Evolutionary conservation across 805 yeast genomes (phyloP).

Genomic region (Yamadazyma ubonensis): DNA sequence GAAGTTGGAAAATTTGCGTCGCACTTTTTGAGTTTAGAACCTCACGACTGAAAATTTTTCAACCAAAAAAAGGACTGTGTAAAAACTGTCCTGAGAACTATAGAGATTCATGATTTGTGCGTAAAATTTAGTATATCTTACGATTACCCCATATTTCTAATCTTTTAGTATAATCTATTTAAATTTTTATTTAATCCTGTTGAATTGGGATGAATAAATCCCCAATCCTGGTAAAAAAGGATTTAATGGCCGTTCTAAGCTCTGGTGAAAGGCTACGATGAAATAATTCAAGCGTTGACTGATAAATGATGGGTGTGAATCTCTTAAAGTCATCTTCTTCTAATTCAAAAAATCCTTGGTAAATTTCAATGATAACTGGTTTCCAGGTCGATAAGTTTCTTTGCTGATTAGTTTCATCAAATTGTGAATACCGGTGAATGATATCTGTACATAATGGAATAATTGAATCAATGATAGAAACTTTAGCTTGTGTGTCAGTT

Average conservation of each 20-base stretch:
- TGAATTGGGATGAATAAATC: constrained; percentile 29
- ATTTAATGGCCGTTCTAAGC: constrained; percentile 57
- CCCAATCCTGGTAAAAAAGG: constrained; percentile 55
- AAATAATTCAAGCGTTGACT: constrained; percentile 55
- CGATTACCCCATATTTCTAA: constrained; percentile 7
- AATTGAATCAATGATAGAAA: constrained; percentile 50
- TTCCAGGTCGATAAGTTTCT: constrained; percentile 83
- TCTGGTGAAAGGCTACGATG: constrained; percentile 62
- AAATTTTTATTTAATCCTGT: too few species aligned
- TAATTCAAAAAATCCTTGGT: constrained; percentile 77
- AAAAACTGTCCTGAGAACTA: constrained; percentile 2
- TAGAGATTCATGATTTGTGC: not conserved
- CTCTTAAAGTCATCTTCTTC: constrained; percentile 67
- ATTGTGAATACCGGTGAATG: constrained; percentile 62
- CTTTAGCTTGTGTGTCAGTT: constrained; percentile 46
- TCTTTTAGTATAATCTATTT: too few species aligned
- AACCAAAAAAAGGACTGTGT: not conserved
- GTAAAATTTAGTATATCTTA: constrained; percentile 3
- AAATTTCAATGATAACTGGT: constrained; percentile 87
- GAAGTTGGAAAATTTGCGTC: constrained; percentile 12
- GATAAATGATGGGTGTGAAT: constrained; percentile 61
- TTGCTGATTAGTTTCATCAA: constrained; percentile 76
- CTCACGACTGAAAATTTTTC: constrained; percentile 13
- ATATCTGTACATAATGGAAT: constrained; percentile 70
- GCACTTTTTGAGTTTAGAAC: constrained; percentile 7